phyloP scores from a whole-genome alignment of 345 rosid genomes.

The Arabis alpina region DNA sequence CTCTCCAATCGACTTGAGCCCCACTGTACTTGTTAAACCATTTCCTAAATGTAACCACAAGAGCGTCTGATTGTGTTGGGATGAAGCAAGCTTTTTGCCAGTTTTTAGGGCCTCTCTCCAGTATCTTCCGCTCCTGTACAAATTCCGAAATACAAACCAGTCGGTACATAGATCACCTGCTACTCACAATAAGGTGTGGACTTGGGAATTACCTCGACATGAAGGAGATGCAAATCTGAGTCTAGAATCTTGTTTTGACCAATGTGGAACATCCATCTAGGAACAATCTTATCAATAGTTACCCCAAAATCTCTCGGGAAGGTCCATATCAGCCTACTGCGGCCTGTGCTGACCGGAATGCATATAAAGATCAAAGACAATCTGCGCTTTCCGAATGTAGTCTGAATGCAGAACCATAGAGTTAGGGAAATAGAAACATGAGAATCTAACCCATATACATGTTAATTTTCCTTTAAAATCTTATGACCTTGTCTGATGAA shows the following conservation, averaged over 20 bases:
- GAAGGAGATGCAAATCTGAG: slow-evolving; percentile 89
- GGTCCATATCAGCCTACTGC: slow-evolving; percentile 84
- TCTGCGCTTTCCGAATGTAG: slow-evolving; percentile 37
- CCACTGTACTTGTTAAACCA: slow-evolving; percentile 76
- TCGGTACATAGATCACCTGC: slow-evolving; percentile 15
- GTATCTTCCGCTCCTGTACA: slow-evolving; percentile 75
- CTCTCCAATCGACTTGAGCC: slow-evolving; percentile 73
- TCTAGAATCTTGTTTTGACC: slow-evolving; percentile 80
- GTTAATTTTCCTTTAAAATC: neutral
- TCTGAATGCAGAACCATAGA: slow-evolving; percentile 36
- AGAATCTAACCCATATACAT: neutral
- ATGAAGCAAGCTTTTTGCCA: slow-evolving; percentile 88
- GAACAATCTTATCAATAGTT: slow-evolving; percentile 72
- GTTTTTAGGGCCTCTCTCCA: slow-evolving; percentile 67
- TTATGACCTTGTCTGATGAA: slow-evolving; percentile 48
- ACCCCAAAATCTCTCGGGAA: slow-evolving; percentile 75
- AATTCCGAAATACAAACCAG: neutral
- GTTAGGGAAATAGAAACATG: neutral
- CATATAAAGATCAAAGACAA: slow-evolving; percentile 76
- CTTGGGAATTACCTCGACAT: slow-evolving; percentile 61
- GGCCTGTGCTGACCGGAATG: slow-evolving; percentile 87
- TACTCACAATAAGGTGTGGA: slow-evolving; percentile 2
- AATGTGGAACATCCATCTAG: slow-evolving; percentile 86
- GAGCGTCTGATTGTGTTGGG: slow-evolving; percentile 79
- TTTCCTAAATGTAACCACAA: slow-evolving; percentile 72